phyloP scores from a whole-genome alignment of 345 rosid species.

The Laguncularia racemosa region DNA sequence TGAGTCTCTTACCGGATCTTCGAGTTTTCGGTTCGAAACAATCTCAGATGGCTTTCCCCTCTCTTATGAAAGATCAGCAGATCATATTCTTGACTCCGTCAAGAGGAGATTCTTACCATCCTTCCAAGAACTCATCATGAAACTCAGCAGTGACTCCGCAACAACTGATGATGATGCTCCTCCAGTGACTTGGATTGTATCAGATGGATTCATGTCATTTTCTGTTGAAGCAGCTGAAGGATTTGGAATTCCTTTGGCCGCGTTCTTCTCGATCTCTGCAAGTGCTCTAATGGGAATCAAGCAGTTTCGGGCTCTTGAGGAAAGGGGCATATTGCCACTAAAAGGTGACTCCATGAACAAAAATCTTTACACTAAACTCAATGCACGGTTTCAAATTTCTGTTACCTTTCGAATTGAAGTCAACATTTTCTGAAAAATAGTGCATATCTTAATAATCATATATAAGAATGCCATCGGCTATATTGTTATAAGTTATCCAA shows the following conservation, averaged over 20 bases:
- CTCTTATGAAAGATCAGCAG: slow-evolving; percentile 8
- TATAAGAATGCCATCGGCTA: too few species aligned
- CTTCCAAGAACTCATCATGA: slow-evolving; percentile 14
- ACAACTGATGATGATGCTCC: slow-evolving; percentile 7
- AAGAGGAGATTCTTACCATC: slow-evolving; percentile 13
- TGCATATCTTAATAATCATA: too few species aligned
- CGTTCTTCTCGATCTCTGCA: slow-evolving; percentile 26
- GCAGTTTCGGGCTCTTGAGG: slow-evolving; percentile 18
- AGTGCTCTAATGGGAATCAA: slow-evolving; percentile 25
- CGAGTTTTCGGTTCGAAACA: slow-evolving; percentile 21
- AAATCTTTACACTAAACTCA: too few species aligned
- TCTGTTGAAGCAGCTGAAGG: slow-evolving; percentile 18
- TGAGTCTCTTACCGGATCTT: background rate
- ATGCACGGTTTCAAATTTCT: too few species aligned
- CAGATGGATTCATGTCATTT: slow-evolving; percentile 21
- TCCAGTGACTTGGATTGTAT: slow-evolving; percentile 22
- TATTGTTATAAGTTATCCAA: too few species aligned
- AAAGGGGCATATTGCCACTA: slow-evolving; percentile 25
- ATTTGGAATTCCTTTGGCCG: slow-evolving; percentile 19
- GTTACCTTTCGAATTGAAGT: too few species aligned
- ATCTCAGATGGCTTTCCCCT: slow-evolving; percentile 26
- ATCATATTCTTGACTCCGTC: slow-evolving; percentile 5
- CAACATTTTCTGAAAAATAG: too few species aligned
- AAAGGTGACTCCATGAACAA: slow-evolving; percentile 16
- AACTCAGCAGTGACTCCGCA: slow-evolving; percentile 7